Base-by-base conservation (phyloP, 1,284 basidiomycete genomes). In the Rhodotorula mucilaginosa region DNA sequence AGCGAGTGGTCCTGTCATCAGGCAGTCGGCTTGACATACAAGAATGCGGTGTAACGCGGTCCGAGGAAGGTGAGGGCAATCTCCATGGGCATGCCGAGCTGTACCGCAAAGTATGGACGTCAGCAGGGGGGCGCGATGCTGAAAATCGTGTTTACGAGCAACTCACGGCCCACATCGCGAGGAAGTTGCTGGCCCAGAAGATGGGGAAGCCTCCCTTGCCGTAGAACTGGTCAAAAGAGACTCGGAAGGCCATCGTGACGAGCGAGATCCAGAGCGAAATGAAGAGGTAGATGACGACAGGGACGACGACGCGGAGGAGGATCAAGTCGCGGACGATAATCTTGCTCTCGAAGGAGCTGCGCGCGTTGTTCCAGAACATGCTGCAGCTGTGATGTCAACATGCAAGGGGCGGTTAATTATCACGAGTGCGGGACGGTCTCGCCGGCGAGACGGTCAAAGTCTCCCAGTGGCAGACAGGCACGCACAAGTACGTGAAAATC, bases 201-300 rank as follows among this genome's bases (percentile, higher is more conserved):
- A 80, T 51, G 23, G 78, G 72, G 74, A 81, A 81, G 15, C 80
- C 80, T 77, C 93, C 96, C 39, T 89, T 87, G 64, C 95, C 86
- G 52, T 88, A 83, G 47, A 91, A 92, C 8, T 91, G 64, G 70
- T 72, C 93, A 81, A 94, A 92, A 81, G 89, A 92, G 79, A 95
- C 92, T 83, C 95, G 91, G 80, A 95, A 92, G 68, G 87, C 88
- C 63, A 95, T 87, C 19, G 90, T 89, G 59, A 96, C 85, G 47
- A 90, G 89, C n/a, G 91, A 90, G 72, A 91, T 92, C 92, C 93
- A 96, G 23, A 90, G 86, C 81, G 69, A 76, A 66, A 96, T 92
- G 79, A 93, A 94, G 61, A 93, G 83, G 58, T 67, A 78, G 65
- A 49, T 79, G 74, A 64, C 64, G 75, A 69, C 76, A 57, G 60